Conservation (phyloP, 805 yeast genomes). For the Groenewaldozyma salmanticensis region DNA sequence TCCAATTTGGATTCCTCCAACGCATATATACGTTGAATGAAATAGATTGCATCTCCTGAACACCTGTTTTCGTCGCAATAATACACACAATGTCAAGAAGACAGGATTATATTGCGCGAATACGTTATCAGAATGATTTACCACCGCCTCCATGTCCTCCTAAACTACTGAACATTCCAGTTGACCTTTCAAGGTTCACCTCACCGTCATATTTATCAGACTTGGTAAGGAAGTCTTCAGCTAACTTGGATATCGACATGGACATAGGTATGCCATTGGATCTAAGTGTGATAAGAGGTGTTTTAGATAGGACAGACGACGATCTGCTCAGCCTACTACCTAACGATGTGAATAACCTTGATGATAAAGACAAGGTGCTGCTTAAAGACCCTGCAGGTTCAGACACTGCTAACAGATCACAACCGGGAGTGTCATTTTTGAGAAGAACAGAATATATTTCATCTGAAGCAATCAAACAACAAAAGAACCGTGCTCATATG, state of each 20-base stretch:
- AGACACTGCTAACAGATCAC: constrained; percentile 17
- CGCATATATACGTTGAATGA: too few species aligned
- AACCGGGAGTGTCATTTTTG: constrained; percentile 55
- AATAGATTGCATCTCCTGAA: too few species aligned
- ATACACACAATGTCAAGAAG: constrained; percentile 19
- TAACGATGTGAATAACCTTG: constrained; percentile 39
- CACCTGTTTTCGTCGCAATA: too few species aligned
- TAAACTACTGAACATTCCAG: constrained; percentile 52
- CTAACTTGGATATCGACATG: constrained; percentile 40
- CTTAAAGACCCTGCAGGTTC: constrained; percentile 68
- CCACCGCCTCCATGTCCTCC: constrained; percentile 96
- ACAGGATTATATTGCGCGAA: constrained; percentile 49
- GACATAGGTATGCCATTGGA: constrained; percentile 72
- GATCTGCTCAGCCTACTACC: background rate
- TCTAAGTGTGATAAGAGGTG: constrained; percentile 52
- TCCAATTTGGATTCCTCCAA: too few species aligned
- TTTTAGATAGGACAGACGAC: constrained; percentile 53
- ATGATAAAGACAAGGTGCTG: constrained; percentile 66
- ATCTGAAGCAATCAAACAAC: constrained; percentile 37
- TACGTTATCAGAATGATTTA: constrained; percentile 72
- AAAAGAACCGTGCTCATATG: constrained; percentile 13
- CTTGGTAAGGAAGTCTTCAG: constrained; percentile 66
- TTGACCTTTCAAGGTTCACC: constrained; percentile 36
- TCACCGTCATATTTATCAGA: constrained; percentile 52
- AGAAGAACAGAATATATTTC: constrained; percentile 92